These are phyloP conservation scores for Entomortierella parvispora DNA, from an alignment of 192 early-diverging fungal species.

Conservation along the genomic window DNA sequence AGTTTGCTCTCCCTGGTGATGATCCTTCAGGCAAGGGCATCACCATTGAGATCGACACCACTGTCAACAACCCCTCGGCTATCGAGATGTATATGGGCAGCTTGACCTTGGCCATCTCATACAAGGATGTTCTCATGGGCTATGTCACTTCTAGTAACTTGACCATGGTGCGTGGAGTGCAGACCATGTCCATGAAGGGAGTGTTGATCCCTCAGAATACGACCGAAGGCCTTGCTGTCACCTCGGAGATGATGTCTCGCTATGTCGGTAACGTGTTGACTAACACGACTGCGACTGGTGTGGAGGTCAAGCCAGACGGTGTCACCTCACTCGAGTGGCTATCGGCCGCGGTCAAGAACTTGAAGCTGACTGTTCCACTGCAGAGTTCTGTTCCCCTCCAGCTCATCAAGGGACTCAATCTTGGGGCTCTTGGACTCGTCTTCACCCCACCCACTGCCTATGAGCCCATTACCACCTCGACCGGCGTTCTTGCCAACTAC, in stretches of 20 bases:
- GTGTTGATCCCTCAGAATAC: slow-evolving; percentile 53
- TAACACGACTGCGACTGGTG: slow-evolving; percentile 52
- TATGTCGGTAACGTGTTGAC: slow-evolving; percentile 45
- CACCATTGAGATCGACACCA: slow-evolving; percentile 55
- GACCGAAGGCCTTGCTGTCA: slow-evolving; percentile 38
- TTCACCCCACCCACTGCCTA: slow-evolving; percentile 54
- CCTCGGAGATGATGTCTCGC: slow-evolving; percentile 55
- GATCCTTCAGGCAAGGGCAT: slow-evolving; percentile 63
- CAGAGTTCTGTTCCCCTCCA: slow-evolving; percentile 22
- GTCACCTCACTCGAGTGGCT: slow-evolving; percentile 53
- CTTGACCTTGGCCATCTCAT: slow-evolving; percentile 52
- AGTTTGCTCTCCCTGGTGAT: slow-evolving; percentile 57
- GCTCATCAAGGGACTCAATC: slow-evolving; percentile 54
- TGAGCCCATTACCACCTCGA: slow-evolving; percentile 42
- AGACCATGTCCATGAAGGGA: slow-evolving; percentile 56
- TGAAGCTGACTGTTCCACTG: slow-evolving; percentile 54
- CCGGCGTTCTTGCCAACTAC: slow-evolving; percentile 45
- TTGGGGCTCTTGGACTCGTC: slow-evolving; percentile 54
- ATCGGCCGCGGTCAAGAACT: slow-evolving; percentile 15
- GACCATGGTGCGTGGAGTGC: slow-evolving; percentile 49
- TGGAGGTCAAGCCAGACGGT: slow-evolving; percentile 53
- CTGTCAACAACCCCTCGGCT: slow-evolving; percentile 57
- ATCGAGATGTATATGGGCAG: slow-evolving; percentile 63
- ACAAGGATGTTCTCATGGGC: slow-evolving; percentile 54
- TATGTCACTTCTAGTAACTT: slow-evolving; percentile 46